Evolutionary conservation across 2,329 filamentous ascomycete species (phyloP).

Genomic region (Talaromyces islandicus): DNA sequence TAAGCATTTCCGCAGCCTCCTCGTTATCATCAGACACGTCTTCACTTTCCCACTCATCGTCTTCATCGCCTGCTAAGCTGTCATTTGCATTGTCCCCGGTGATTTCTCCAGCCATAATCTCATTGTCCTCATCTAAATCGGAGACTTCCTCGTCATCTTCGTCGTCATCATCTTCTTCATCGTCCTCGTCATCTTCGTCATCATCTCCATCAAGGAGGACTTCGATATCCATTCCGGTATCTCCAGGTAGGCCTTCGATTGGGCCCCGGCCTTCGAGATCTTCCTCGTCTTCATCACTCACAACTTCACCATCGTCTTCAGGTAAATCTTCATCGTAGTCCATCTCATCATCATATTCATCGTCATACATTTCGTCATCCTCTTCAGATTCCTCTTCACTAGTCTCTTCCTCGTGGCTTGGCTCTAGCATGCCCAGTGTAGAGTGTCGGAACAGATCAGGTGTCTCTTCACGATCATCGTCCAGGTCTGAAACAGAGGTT

Average conservation of each 20-base stretch:
- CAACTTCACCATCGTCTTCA: conserved; percentile 73
- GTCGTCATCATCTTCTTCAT: conserved; percentile 54
- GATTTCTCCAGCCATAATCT: conserved; percentile 49
- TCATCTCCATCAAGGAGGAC: conserved; percentile 74
- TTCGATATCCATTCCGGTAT: conserved; percentile 67
- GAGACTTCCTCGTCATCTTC: conserved; percentile 54
- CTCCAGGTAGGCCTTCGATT: conserved; percentile 58
- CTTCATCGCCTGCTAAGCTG: conserved; percentile 41
- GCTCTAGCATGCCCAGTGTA: conserved; percentile 88
- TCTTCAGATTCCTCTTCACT: conserved; percentile 66
- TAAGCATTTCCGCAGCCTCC: conserved; percentile 37
- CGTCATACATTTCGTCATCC: conserved; percentile 89
- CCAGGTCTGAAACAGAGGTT: conserved; percentile 82
- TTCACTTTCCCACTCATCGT: conserved; percentile 47
- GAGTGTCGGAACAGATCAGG: conserved; percentile 97
- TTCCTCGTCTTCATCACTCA: conserved; percentile 80
- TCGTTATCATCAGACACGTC: conserved; percentile 43
- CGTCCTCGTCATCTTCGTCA: conserved; percentile 57
- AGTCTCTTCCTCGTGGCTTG: conserved; percentile 72
- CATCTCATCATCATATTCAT: conserved; percentile 83
- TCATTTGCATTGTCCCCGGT: conserved; percentile 51
- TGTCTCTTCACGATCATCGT: conserved; percentile 85
- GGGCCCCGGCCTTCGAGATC: conserved; percentile 70
- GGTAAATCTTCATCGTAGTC: conserved; percentile 82
- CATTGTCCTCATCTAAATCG: conserved; percentile 49